Base-by-base conservation (phyloP, 345 rosid genomes). In the Eucalyptus curtisii region DNA sequence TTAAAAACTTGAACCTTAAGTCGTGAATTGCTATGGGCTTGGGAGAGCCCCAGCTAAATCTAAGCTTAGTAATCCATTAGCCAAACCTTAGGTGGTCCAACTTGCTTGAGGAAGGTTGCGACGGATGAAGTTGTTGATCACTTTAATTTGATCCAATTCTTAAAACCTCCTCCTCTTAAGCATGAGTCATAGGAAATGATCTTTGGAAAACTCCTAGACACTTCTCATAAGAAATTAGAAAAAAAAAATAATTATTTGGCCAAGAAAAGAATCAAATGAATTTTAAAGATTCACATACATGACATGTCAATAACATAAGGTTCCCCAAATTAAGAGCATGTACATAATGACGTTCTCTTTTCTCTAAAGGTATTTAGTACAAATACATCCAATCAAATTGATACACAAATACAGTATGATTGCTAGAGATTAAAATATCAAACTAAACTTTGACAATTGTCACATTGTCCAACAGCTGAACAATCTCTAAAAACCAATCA, bases 31-130 rank as follows among this genome's bases (percentile, higher is more conserved):
- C 7, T 49, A 49, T 49, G 3, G 2, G 53, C 22, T 50, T 50
- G 20, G 20, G 3, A 50, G 3, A 50, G 20, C 3, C 53, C 3
- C 2, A 7, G 3, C 22, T 50, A 50, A 17, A 50, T 50, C 2
- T 50, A 50, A 1, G 4, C 4, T 50, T 50, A 0, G 22, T 50
- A 50, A 50, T 50, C 2, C 1, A 52, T 52, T 52, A 52, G 0
- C 9, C 55, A 52, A 7, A 52, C 1, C 24, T 52, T 19, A 52
- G 2, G 24, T 52, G 55, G 10, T 52, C 55, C 55, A 52, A 52
- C 24, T 52, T 0, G 24, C 24, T 52, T 52, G 0, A 0, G 0
- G 22, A 52, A 52, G 55, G 24, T 52, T 7, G 55, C 0, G 7
- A 52, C 1, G 1, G 1, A 55, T 55, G 3, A 64, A 64, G 40